Evolutionary conservation across 2,329 filamentous ascomycete genomes (phyloP).

Genomic region (Fusarium transvaalense): DNA sequence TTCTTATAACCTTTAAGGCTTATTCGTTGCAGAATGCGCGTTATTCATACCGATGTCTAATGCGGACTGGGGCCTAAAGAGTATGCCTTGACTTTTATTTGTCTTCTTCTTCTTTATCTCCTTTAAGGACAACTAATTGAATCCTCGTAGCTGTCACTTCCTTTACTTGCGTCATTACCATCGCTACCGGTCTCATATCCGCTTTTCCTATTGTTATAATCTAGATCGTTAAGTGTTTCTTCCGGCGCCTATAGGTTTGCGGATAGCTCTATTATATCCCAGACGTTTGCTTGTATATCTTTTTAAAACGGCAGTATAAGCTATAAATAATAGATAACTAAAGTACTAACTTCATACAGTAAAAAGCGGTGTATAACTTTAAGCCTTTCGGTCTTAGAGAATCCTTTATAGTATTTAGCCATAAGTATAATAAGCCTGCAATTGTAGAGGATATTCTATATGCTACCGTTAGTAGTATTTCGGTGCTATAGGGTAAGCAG

Average conservation of each 20-base stretch:
- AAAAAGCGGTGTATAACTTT: conserved; percentile 8
- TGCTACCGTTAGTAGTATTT: not conserved
- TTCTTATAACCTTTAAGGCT: not conserved
- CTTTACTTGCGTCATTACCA: too few relatives aligned
- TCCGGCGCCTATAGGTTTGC: not conserved
- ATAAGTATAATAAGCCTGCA: not conserved
- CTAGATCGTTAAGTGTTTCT: conserved; percentile 8
- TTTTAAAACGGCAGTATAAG: conserved; percentile 4
- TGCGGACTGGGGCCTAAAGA: not conserved
- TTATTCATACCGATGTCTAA: conserved; percentile 5
- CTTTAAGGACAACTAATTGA: not conserved
- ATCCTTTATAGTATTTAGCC: not conserved
- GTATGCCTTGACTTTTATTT: not conserved
- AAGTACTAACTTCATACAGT: not conserved
- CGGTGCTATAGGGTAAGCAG: not conserved
- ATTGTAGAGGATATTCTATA: not conserved
- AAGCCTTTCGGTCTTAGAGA: not conserved
- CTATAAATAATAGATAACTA: conserved; percentile 7
- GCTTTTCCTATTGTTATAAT: not conserved
- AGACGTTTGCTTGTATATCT: not conserved
- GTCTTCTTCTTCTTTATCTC: not conserved
- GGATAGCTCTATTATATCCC: not conserved
- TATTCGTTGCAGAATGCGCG: not conserved
- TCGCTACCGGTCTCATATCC: not conserved
- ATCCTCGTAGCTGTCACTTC: not conserved